Evolutionary conservation across 768 basidiomycete species (phyloP).

Genomic region (Psilocybe azurescens): DNA sequence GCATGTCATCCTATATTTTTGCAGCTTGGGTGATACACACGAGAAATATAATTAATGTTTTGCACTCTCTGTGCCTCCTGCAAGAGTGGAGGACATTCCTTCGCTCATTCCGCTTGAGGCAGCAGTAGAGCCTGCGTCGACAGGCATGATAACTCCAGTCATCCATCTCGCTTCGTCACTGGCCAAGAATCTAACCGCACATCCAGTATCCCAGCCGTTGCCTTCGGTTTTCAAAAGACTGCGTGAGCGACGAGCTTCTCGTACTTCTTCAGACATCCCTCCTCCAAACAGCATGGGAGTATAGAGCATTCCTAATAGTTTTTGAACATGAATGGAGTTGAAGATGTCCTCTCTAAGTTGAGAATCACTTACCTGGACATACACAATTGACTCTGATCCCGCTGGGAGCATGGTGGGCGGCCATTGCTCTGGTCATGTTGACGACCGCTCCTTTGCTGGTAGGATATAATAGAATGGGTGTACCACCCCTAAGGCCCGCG

Average conservation of each 20-base stretch:
- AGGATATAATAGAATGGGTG: constrained; percentile 44
- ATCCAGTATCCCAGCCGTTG: constrained; percentile 48
- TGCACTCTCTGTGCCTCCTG: constrained; percentile 1
- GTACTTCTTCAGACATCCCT: constrained; percentile 39
- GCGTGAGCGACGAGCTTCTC: constrained; percentile 39
- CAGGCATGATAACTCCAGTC: constrained; percentile 43
- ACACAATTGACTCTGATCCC: constrained; percentile 48
- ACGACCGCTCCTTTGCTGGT: constrained; percentile 48
- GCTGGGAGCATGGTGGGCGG: constrained; percentile 43
- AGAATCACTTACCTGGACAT: constrained; percentile 38
- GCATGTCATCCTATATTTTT: no score
- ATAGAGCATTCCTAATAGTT: constrained; percentile 39
- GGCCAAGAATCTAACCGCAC: constrained; percentile 44
- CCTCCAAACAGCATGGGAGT: constrained; percentile 46
- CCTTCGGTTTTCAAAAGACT: constrained; percentile 47
- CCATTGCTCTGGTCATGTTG: constrained; percentile 52
- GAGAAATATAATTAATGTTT: neutral
- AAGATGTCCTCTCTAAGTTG: neutral
- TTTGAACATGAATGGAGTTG: neutral
- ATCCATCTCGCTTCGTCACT: constrained; percentile 51
- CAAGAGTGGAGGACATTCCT: constrained; percentile 21
- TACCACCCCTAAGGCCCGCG: constrained; percentile 42
- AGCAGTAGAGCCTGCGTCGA: constrained; percentile 47
- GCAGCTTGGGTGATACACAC: no score
- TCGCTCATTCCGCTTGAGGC: constrained; percentile 27